phyloP scores from a whole-genome alignment of 1,284 basidiomycete genomes.

The Anthracocystis panici-leucophaei region DNA sequence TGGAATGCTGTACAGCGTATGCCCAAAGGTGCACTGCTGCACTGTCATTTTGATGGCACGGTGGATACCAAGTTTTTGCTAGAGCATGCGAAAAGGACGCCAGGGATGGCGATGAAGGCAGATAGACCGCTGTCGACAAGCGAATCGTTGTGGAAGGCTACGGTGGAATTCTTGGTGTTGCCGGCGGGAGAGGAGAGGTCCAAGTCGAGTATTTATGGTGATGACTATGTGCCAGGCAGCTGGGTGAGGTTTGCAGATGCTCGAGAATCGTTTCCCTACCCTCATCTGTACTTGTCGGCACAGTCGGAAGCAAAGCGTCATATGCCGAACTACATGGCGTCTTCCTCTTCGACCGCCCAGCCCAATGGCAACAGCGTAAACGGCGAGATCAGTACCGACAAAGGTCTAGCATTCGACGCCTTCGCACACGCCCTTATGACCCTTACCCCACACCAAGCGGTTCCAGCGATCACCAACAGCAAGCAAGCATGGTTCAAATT shows the following conservation, averaged over 20 bases:
- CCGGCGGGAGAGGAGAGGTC: slow-evolving; percentile 19
- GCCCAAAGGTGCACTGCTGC: slow-evolving; percentile 58
- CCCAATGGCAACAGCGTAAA: neutral
- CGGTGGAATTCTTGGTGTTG: slow-evolving; percentile 42
- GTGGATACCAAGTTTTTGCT: slow-evolving; percentile 55
- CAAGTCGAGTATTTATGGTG: slow-evolving; percentile 31
- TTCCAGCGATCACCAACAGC: slow-evolving; percentile 35
- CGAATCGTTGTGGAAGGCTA: slow-evolving; percentile 39
- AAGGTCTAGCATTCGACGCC: slow-evolving; percentile 42
- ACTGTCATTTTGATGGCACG: slow-evolving; percentile 63
- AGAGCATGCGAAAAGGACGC: slow-evolving; percentile 25
- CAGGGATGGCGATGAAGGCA: slow-evolving; percentile 48
- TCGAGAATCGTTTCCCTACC: slow-evolving; percentile 40
- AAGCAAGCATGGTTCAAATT: slow-evolving; percentile 63
- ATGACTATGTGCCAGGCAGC: slow-evolving; percentile 36
- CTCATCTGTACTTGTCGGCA: slow-evolving; percentile 37
- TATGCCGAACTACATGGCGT: slow-evolving; percentile 26
- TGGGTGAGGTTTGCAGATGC: slow-evolving; percentile 51
- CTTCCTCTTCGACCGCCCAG: neutral
- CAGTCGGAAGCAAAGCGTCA: neutral
- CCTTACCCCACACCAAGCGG: slow-evolving; percentile 44
- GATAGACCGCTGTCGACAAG: slow-evolving; percentile 26
- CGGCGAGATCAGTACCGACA: neutral
- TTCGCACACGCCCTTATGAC: slow-evolving; percentile 57
- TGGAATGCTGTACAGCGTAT: slow-evolving; percentile 40